These are phyloP conservation scores for Tulasnella sp. DNA, from an alignment of 768 basidiomycete genomes.

Conservation along the genomic window DNA sequence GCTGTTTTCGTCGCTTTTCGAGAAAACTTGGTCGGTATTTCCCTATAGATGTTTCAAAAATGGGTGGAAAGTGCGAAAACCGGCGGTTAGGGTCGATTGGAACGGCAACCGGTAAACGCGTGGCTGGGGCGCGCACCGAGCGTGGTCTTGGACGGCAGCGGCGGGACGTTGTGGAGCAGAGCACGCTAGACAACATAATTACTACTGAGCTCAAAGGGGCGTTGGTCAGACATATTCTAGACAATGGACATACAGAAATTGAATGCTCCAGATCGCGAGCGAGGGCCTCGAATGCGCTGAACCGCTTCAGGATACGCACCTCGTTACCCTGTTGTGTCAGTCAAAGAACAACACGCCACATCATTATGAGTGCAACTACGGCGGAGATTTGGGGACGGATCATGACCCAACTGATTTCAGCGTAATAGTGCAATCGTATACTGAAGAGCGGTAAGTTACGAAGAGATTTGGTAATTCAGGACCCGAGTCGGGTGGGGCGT, in stretches of 20 bases:
- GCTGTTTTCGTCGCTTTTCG: conserved; percentile 20
- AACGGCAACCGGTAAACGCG: not conserved
- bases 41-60: not conserved
- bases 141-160: not conserved
- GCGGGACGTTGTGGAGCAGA: conserved; percentile 10
- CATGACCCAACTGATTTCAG: conserved; percentile 10
- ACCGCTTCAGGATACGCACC: conserved; percentile 24
- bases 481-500: not conserved
- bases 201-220: conserved; percentile 7
- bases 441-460: conserved; percentile 5
- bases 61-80: not conserved
- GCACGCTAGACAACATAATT: conserved; percentile 11
- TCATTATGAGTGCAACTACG: not conserved
- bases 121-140: conserved; percentile 1
- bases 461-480: conserved; percentile 7
- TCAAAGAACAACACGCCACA: not conserved
- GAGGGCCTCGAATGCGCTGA: conserved; percentile 22
- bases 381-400: not conserved
- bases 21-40: conserved; percentile 24
- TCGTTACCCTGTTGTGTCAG: conserved; percentile 18
- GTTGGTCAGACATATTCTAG: not conserved
- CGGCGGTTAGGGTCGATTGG: not conserved
- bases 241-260: conserved; percentile 9
- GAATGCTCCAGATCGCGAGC: conserved; percentile 22
- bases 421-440: conserved; percentile 12